Percentiles rank a stretch among this genome's conserved stretches.
phyloP scores from a whole-genome alignment of 495 filamentous ascomycete species.

The Lindgomyces ingoldianus region DNA sequence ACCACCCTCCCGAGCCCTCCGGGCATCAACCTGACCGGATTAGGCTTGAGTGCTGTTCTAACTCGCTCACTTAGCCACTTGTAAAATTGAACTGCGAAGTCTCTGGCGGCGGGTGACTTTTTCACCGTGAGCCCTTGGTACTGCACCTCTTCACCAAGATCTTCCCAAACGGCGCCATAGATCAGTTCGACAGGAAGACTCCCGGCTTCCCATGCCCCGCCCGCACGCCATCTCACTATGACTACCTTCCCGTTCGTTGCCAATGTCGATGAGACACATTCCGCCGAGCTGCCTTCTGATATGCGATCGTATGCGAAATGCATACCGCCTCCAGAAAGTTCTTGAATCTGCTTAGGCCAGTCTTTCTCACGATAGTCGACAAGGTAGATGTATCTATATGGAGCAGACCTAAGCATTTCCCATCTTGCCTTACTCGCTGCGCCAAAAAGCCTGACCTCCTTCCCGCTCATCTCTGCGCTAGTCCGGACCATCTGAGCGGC shows the following conservation, averaged over 20 bases:
- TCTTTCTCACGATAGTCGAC: conserved; percentile 59
- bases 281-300: conserved; percentile 43
- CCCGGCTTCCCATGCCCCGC: conserved; percentile 38
- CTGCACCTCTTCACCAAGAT: conserved; percentile 45
- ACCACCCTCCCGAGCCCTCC: conserved; percentile 46
- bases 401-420: conserved; percentile 32
- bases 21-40: conserved; percentile 46
- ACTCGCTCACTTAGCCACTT: conserved; percentile 36
- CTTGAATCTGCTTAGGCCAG: conserved; percentile 55
- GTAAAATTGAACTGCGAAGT: conserved; percentile 45
- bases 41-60: conserved; percentile 36
- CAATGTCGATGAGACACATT: conserved; percentile 15
- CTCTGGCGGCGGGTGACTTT: conserved; percentile 31
- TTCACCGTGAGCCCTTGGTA: conserved; percentile 36
- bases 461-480: conserved; percentile 25
- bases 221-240: conserved; percentile 42
- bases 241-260: conserved; percentile 32
- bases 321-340: conserved; percentile 37
- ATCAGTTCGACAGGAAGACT: conserved; percentile 39
- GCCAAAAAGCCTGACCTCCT: conserved; percentile 42
- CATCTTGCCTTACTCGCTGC: conserved; percentile 40
- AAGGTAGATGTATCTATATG: conserved; percentile 52
- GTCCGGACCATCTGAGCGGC: conserved; percentile 45
- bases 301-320: conserved; percentile 48
- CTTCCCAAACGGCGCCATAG: conserved; percentile 51